Base-by-base conservation (phyloP, 176 grass and related monocot species). In the Oryza longistaminata region DNA sequence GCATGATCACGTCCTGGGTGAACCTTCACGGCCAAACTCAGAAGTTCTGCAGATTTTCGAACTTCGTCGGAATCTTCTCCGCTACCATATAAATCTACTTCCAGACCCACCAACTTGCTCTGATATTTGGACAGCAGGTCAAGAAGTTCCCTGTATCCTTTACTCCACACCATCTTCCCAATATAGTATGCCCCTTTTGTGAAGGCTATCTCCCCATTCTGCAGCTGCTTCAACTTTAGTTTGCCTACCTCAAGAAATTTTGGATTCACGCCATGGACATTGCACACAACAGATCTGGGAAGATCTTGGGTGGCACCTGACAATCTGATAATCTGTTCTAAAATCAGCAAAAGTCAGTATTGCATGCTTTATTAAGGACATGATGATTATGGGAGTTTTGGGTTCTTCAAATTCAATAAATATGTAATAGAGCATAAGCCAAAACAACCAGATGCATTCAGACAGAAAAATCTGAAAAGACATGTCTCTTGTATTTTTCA, bases 141-240 rank as follows among this genome's bases (percentile, higher is more conserved):
- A 21, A 98, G 86, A 73, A 98, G 91, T 85, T 98, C 96, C 48
- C 77, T 93, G 65, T 98, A 98, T 76, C 96, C 96, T 74, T 98
- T 98, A 88, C 85, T 87, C 96, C 96, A 98, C 16, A 98, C 88
- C 96, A 98, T 98, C 82, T 98, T 98, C 62, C 96, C 96, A 26
- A 98, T 95, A 58, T 98, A 95, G 84, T 98, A 98, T 13, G 93
- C 90, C 61, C 86, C 90, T 72, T 88, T 93, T 43, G 86, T 92
- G 74, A 95, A 98, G 73, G 91, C 90, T 77, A n/a, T 61, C 19
- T 98, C 93, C 31, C 88, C 91, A 81, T 43, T 95, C 80, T 95
- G 93, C 53, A 93, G 76, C 81, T 95, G 93, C 17, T 43, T 74
- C 52, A 89, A 82, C 76, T 98, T 98, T 86, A 72, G 74, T 61